Base-by-base conservation (phyloP, 441 rosid species). In the Codiaeum variegatum region DNA sequence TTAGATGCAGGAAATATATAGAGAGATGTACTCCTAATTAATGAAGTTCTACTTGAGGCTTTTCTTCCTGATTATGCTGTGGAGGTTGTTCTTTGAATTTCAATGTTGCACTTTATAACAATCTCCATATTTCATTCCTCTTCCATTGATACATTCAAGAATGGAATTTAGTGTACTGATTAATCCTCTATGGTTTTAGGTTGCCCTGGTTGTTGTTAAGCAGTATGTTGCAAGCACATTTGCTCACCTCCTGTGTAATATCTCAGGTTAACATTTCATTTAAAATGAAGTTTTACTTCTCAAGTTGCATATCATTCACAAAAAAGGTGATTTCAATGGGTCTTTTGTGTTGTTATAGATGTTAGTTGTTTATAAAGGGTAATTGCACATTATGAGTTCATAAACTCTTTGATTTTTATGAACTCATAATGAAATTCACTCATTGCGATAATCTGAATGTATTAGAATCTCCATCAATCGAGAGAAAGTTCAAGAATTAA, bases 21-120 rank as follows among this genome's bases (percentile, higher is more conserved):
- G 99, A 85, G 81, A 73, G 97, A 91, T 85, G 97, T 89, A 46
- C 90, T 87, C 58, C 79, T 93, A 73, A 80, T 96, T 90, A 97
- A 93, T 77, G 92, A 87, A 83, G 96, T 88, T 29, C 79, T 93
- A 77, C 82, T 75, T 71, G 97, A 91, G 79, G 94, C 97, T 85
- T 83, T 78, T 65, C 94, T 96, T 71, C 83, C 91, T 54, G 96
- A 85, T 72, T 83, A 81, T 81, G 84, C 89, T 16, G 79, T 88
- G 71, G 89, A 91, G 97, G 98, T 95, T 63, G 42, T 72, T 59
- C 55, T 77, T 77, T 38, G 46, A 68, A n/a, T 76, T 75, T 66
- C 63, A 32, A 63, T 75, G 28, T 52, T 59, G 58, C 24, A 21
- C 69, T 58, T 23, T 18, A 71, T 62, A 46, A 66, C 28, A 40